These are phyloP conservation scores for Kodamaea derodonti DNA, from an alignment of 1,139 yeast species.

Conservation along the genomic window DNA sequence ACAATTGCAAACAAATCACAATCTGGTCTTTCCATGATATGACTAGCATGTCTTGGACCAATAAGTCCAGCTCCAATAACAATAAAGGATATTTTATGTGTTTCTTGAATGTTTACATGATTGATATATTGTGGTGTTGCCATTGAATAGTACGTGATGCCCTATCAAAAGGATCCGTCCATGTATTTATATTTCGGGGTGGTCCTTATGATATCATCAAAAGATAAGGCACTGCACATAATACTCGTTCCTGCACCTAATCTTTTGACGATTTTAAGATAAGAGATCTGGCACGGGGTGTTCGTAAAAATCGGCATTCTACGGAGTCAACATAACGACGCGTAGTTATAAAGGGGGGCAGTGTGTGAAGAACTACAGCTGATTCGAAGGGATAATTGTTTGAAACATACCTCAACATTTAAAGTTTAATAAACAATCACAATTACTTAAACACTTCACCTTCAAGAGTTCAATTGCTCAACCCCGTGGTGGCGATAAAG, in stretches of 20 bases:
- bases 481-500: too few species aligned
- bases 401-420: too few species aligned
- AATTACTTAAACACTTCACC: too few species aligned
- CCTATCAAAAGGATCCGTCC: neutral
- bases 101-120: constrained; percentile 6
- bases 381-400: too few species aligned
- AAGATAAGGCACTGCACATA: neutral
- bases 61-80: constrained; percentile 24
- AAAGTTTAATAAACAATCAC: too few species aligned
- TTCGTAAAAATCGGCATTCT: too few species aligned
- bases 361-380: too few species aligned
- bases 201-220: neutral
- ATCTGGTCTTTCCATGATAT: constrained; percentile 20
- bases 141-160: constrained; percentile 5
- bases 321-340: too few species aligned
- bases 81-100: constrained; percentile 11
- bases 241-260: neutral
- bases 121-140: constrained; percentile 7
- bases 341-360: too few species aligned
- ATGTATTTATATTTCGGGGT: constrained; percentile 1
- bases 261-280: neutral
- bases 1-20: constrained; percentile 32
- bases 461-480: too few species aligned
- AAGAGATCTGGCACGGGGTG: neutral
- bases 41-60: constrained; percentile 24